Evolutionary conservation across 73 alveolate species (phyloP), one percentile per base, ranked within the genome.

Genomic region (Diophrys sp.): DNA sequence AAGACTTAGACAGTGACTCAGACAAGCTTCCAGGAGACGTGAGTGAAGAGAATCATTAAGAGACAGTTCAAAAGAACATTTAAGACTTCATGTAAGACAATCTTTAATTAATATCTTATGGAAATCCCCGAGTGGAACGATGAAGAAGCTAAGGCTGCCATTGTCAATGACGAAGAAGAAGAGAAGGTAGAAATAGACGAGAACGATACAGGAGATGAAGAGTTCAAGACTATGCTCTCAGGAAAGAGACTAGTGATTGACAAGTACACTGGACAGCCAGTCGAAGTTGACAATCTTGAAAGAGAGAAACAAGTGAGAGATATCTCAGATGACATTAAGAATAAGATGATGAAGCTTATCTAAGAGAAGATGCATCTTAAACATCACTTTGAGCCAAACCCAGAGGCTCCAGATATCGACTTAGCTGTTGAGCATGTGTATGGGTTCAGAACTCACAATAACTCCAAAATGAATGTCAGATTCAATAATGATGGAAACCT

Each of bases 361-460:
- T 18, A 44, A 44, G 62, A 44, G 18, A 44, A 44, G 18, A 11
- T 77, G 88, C 84, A 29, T 91, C 74, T 44, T 18, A 44, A 44
- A 18, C 62, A 44, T 44, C 5, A 44, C 18, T 44, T 90, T 14
- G 77, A 66, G n/a, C 68, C 76, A 18, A 27, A 28, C 2, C 27
- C 30, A 31, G 31, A 30, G 2, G 31, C 29, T 0, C 99, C 99
- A n/a, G 92, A 84, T 54, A 93, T 88, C 8, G 84, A 83, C 67
- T 89, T 89, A 70, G 92, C 87, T 56, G 74, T 96, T 76, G 98
- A 96, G 81, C 90, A 93, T 80, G 98, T 85, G 62, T 95, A 93
- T 84, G 99, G 99, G 31, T 92, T 93, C 83, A 87, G 98, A 87
- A 81, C 95, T 73, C 62, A 44, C 62, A 90, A 86, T 74, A 98